Evolutionary conservation across 106 monocot species (phyloP), one percentile per base, ranked within the genome.

Genomic region (Dioscorea dumetorum): DNA sequence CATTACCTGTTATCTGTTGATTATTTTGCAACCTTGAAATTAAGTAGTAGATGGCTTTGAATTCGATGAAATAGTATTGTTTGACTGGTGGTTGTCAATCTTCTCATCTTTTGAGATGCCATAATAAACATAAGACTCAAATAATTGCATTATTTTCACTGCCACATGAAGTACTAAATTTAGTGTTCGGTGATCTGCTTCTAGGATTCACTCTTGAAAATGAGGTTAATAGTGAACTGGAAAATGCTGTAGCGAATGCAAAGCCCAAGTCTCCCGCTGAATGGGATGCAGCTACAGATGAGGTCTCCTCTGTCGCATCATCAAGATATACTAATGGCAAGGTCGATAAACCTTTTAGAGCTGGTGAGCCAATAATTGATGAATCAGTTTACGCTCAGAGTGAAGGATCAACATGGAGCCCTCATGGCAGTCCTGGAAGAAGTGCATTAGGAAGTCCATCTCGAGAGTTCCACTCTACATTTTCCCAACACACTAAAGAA

Each of bases 151-250:
- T 10, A 0, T 41, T 41, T 41, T 41, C 41, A 41, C 41, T 41
- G 41, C 41, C 41, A 41, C 41, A 41, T 41, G 41, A 41, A 41
- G 41, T 41, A 41, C 41, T 41, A 41, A 41, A 41, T 41, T 41
- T 8, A 41, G 10, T 41, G 21, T 13, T 59, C 28, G 7, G 13
- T 62, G 57, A 12, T 32, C 31, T 66, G 51, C 53, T 67, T 71
- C 3, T 6, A 94, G 94, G 90, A 57, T 94, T 94, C 70, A 49
- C 75, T 34, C 41, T 88, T 60, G 83, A 76, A 24, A 94, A 91
- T 70, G 84, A 83, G 32, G 73, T 87, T 24, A 75, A 72, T 69
- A 49, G 70, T 67, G 82, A 80, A 58, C 74, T 81, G 33, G 78
- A 87, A 49, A 79, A 85, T 61, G 61, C 62, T 18, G 56, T 75